Base-by-base conservation (phyloP, 371 early-diverging fungal genomes). In the Mucor irregularis region DNA sequence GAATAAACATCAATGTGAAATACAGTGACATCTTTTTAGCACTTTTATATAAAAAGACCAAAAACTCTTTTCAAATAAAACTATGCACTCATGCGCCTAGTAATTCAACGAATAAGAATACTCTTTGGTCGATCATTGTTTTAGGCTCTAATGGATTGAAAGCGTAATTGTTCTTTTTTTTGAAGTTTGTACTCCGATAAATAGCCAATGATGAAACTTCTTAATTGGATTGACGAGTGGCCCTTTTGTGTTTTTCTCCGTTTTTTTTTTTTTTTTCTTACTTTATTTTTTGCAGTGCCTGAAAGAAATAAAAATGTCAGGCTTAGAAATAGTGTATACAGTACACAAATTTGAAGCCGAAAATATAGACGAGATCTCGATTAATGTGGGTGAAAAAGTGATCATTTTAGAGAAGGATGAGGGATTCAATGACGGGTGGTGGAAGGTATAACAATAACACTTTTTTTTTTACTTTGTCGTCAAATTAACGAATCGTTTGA, bases 371-470 rank as follows among this genome's bases (percentile, higher is more conserved):
- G 92, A 92, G 57, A 82, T 92, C 51, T 71, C 80, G 16, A 87
- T 92, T 51, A 56, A 75, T 29, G 76, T 76, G 24, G 88, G 85
- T 9, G 90, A 92, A 43, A 80, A 85, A 29, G 77, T 92, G 8
- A 64, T 85, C 26, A 84, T 92, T 1, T 56, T 90, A 11, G 88
- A 89, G 58, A 79, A 78, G 53, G 92, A 92, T 63, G 90, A 90
- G 16, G 75, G 79, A 9, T 90, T 78, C 62, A 76, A 77, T 25
- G 92, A 92, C 65, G 91, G 91, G 21, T 92, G 92, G 91, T 92
- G 89, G 88, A 49, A 64, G 51, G 64, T 62, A 63, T 45, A 43
- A 17, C 26, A 45, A 28, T 21, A 39, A 24, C n/a, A n/a, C 10
- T 34, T 22, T 22, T 24, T 43, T 22, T 43, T 53, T 30, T 44